Evolutionary conservation across 139 green algal genomes (phyloP).

Genomic region (Chlamydomonas sp.): DNA sequence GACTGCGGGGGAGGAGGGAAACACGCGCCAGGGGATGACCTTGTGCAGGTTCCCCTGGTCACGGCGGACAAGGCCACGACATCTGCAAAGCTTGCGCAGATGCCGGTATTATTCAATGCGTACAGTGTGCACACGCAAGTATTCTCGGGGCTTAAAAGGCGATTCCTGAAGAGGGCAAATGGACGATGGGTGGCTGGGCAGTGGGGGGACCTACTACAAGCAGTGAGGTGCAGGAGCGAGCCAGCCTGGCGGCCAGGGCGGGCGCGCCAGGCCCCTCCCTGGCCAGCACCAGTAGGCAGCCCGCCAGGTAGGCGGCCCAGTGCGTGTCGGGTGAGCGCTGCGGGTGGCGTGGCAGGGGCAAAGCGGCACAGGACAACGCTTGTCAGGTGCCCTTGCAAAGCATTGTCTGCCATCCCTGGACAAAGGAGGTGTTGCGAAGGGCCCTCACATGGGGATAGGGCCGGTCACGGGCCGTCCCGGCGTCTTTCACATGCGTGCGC

Average conservation of each 20-base stretch:
- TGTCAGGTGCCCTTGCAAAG: no score
- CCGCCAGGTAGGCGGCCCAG: conserved; percentile 94
- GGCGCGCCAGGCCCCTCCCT: conserved; percentile 58
- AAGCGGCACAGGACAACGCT: no score
- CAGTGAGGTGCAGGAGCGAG: neutral
- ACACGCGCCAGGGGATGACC: conserved; percentile 23
- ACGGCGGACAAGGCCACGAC: no score
- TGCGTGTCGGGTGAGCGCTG: conserved; percentile 44
- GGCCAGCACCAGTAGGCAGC: conserved; percentile 86
- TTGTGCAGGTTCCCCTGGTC: neutral
- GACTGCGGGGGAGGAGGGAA: conserved; percentile 54
- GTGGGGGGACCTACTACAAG: neutral
- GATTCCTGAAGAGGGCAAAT: no score
- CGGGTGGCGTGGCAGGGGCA: neutral
- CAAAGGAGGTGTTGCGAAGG: neutral
- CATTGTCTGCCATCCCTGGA: no score
- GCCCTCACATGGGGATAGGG: neutral
- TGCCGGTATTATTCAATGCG: no score
- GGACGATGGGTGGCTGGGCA: no score
- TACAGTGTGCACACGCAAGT: no score
- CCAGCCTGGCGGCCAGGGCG: conserved; percentile 4
- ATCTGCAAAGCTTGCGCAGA: no score
- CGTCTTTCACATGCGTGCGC: no score
- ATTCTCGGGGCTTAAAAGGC: no score
- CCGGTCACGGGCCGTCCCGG: no score